Percentiles rank a stretch among this genome's conserved stretches.
Evolutionary conservation across 176 grass and related monocot species (phyloP).

Genomic region (Hordeum vulgare): MorexV3_pseudomolecules_assembly NC_058523.1:169245303-169245802

Average conservation of each 20-base stretch:
- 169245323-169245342: background rate
- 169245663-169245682: background rate
- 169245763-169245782: too few relatives aligned
- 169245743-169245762: background rate
- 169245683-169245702: background rate
- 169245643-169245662: background rate
- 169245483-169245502: background rate
- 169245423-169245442: background rate
- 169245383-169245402: background rate
- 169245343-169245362: background rate
- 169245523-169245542: background rate
- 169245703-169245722: background rate
- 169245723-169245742: background rate
- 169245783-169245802: too few relatives aligned
- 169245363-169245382: background rate
- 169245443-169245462: background rate
- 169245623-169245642: background rate
- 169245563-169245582: background rate
- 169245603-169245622: background rate
- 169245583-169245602: background rate
- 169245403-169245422: background rate
- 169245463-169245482: background rate
- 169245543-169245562: background rate
- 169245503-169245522: background rate
- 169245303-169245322: background rate